Conservation (phyloP, 345 rosid genomes). For the Acer saccharum region DNA sequence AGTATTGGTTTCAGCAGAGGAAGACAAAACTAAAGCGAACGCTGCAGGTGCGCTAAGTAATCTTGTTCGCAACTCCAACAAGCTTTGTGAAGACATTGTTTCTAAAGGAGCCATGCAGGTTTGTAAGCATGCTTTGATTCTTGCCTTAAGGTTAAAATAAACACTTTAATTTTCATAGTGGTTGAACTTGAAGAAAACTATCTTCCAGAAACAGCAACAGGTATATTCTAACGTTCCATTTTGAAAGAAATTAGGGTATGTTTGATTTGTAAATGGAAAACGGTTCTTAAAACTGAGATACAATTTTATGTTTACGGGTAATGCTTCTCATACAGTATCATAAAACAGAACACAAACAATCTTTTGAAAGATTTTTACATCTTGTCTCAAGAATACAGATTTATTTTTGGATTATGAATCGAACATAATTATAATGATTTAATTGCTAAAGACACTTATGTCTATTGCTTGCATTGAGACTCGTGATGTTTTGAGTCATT, state of each 20-base stretch:
- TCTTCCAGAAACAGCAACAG: not conserved
- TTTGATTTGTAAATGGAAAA: no score
- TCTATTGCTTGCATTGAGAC: no score
- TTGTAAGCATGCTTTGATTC: conserved; percentile 13
- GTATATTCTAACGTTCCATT: not conserved
- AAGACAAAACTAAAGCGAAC: conserved; percentile 96
- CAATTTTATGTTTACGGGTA: no score
- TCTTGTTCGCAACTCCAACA: conserved; percentile 93
- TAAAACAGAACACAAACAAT: no score
- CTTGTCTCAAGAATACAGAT: no score
- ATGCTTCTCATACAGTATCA: no score
- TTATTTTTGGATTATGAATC: no score
- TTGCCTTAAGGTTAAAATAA: not conserved
- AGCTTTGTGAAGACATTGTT: conserved; percentile 87
- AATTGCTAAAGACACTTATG: no score
- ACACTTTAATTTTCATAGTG: not conserved
- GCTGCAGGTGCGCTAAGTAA: conserved; percentile 98
- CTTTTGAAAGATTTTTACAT: no score
- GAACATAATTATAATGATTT: no score
- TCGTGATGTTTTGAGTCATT: not conserved
- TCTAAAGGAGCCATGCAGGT: conserved; percentile 97
- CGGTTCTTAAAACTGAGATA: no score
- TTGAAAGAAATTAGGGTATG: not conserved
- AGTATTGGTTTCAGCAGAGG: conserved; percentile 72
- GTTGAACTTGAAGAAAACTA: not conserved